Base-by-base conservation (phyloP, 2,329 filamentous ascomycete species). In the Penicillium polonicum region DNA sequence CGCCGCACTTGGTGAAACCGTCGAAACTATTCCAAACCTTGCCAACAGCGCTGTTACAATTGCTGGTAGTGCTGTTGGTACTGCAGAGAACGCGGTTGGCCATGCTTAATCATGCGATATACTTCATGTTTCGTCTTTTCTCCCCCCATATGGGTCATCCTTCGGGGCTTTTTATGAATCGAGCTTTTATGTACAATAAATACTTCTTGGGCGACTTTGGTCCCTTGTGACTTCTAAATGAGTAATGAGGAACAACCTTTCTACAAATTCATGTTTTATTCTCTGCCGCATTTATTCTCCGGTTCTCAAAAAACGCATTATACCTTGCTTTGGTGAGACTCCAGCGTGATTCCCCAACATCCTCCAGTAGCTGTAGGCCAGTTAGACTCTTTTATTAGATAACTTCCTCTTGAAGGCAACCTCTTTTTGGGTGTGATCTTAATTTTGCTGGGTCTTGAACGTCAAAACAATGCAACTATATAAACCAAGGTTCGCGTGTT, bases 111-210 rank as follows among this genome's bases (percentile, higher is more conserved):
- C 52, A n/a, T 52, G 35, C 19, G 45, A 48, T 43, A 39, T 49
- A 44, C 25, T 19, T 49, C 13, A 25, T 50, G 27, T 44, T 45
- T 13, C 35, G 41, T 52, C 25, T 25, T 29, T 29, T 54, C 38
- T 56, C 52, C 23, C 44, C 7, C 35, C 48, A 19, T 45, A 29
- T 51, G 21, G 48, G 3, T 21, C 5, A 33, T 41, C 7, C 21
- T 49, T 13, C 3, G 21, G 19, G 36, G 21, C 13, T 6, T 42
- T 58, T 23, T 27, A 21, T 56, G 45, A 55, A n/a, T 46, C 5
- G 1, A 35, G 2, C 12, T 39, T 48, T 54, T 27, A 1, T 66
- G 64, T 65, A 65, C 41, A 54, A 56, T 60, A 62, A 54, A 56
- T 60, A 62, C 17, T 42, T 59, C 39, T 7, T 27, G 50, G 44